Percentiles rank a stretch among this genome's conserved stretches.
Conservation (phyloP, 257 asterid species). For the Thymus quinquecostatus region DNA sequence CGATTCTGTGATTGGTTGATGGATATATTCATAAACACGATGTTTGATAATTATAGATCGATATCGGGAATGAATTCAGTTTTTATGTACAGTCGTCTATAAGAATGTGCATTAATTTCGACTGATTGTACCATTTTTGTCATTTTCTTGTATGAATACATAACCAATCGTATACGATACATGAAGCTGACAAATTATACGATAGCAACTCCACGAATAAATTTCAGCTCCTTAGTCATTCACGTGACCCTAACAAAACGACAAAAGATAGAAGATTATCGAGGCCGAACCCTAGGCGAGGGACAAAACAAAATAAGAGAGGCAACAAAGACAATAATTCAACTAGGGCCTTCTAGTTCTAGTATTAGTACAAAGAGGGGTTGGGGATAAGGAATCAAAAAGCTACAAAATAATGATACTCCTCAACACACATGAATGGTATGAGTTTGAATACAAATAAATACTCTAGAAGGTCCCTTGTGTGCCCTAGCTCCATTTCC, state of each 20-base stretch:
- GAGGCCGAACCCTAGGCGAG: background rate
- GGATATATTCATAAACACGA: background rate
- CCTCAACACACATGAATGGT: conserved; percentile 22
- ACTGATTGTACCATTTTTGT: too few species aligned
- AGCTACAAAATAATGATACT: conserved; percentile 13
- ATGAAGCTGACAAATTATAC: background rate
- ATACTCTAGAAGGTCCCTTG: background rate
- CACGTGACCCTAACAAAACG: background rate
- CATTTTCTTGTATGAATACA: too few species aligned
- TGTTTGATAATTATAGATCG: too few species aligned
- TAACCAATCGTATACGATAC: too few species aligned
- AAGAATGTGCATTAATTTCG: too few species aligned
- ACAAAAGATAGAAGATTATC: background rate
- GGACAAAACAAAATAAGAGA: background rate
- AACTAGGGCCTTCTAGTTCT: conserved; percentile 14
- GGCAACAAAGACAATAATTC: background rate
- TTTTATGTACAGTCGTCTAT: too few species aligned
- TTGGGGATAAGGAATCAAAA: conserved; percentile 35
- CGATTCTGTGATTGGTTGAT: background rate
- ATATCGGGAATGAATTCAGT: too few species aligned
- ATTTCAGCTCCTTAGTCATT: background rate
- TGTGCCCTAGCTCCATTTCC: conserved; percentile 11
- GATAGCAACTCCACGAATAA: background rate
- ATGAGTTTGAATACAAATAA: background rate
- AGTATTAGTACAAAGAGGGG: conserved; percentile 20